These are phyloP conservation scores for Apophysomyces elegans DNA, from an alignment of 371 early-diverging fungal species.

Conservation along the genomic window DNA sequence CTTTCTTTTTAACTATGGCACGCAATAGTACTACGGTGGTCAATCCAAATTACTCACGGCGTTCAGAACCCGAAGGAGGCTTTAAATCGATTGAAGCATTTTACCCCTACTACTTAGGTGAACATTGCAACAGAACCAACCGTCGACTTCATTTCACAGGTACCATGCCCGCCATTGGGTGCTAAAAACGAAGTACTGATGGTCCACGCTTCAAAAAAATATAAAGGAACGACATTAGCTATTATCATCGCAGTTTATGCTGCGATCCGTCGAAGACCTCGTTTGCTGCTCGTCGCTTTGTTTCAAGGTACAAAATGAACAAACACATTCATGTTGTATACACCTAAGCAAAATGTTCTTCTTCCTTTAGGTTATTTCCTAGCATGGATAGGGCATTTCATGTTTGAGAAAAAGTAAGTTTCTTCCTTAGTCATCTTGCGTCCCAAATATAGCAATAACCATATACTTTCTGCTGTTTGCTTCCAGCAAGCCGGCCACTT, in stretches of 20 bases:
- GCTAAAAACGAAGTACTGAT: background rate
- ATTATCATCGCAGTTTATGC: conserved; percentile 24
- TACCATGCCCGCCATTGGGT: conserved; percentile 16
- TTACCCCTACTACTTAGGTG: conserved; percentile 75
- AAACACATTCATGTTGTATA: background rate
- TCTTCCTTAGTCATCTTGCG: background rate
- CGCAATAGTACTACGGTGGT: conserved; percentile 26
- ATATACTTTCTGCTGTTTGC: background rate
- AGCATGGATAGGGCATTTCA: conserved; percentile 75
- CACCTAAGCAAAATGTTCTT: background rate
- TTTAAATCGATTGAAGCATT: conserved; percentile 60
- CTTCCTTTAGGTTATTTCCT: conserved; percentile 53
- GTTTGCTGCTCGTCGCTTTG: conserved; percentile 25
- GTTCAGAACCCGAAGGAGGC: conserved; percentile 53
- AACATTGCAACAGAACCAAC: conserved; percentile 60
- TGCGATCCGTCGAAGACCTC: conserved; percentile 25
- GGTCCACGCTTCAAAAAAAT: background rate
- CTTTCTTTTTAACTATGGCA: background rate
- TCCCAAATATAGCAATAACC: background rate
- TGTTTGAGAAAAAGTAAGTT: conserved; percentile 63
- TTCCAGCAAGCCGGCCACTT: conserved; percentile 68
- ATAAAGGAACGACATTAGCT: conserved; percentile 39
- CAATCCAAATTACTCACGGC: conserved; percentile 58
- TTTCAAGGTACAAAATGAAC: conserved; percentile 35
- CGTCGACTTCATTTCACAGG: conserved; percentile 62